A percentile compares a stretch with the other conserved stretches of the same genome.
These are phyloP conservation scores for Fusarium clavum DNA, from an alignment of 2,329 filamentous ascomycete species.

Conservation along the genomic window DNA sequence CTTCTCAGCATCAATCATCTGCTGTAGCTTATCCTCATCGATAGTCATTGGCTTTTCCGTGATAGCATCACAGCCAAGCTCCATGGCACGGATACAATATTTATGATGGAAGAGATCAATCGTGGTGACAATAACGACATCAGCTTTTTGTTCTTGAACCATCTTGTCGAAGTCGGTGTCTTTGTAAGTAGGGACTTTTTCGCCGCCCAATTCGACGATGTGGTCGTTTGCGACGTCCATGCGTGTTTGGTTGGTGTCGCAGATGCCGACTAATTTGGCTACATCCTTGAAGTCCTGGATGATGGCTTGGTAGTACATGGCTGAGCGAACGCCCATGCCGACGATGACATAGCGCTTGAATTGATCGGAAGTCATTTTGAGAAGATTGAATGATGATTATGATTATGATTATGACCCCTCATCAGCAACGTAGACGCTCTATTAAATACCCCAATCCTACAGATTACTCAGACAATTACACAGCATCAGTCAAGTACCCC, in stretches of 20 bases:
- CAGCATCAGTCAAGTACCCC: neutral
- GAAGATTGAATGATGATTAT: too few relatives aligned
- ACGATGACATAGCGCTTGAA: conserved; percentile 65
- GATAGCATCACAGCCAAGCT: conserved; percentile 69
- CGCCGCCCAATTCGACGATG: conserved; percentile 60
- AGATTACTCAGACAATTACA: conserved; percentile 14
- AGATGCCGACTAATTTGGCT: conserved; percentile 66
- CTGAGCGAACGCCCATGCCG: conserved; percentile 67
- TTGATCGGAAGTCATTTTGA: conserved; percentile 24
- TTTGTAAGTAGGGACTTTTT: conserved; percentile 63
- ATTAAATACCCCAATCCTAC: conserved; percentile 11
- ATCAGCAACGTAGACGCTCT: neutral
- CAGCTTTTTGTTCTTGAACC: conserved; percentile 66
- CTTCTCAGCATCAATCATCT: conserved; percentile 56
- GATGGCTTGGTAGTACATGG: conserved; percentile 70
- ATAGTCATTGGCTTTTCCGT: conserved; percentile 75
- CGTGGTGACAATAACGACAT: conserved; percentile 71
- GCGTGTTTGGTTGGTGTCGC: conserved; percentile 70
- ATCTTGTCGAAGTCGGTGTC: conserved; percentile 68
- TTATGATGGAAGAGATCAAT: conserved; percentile 71
- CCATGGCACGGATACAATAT: conserved; percentile 70
- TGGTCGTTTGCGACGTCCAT: conserved; percentile 66
- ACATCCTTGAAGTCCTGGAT: conserved; percentile 61
- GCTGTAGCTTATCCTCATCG: conserved; percentile 62
- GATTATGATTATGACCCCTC: neutral